phyloP scores from a whole-genome alignment of 768 basidiomycete species.

The Boletus edulis region DNA sequence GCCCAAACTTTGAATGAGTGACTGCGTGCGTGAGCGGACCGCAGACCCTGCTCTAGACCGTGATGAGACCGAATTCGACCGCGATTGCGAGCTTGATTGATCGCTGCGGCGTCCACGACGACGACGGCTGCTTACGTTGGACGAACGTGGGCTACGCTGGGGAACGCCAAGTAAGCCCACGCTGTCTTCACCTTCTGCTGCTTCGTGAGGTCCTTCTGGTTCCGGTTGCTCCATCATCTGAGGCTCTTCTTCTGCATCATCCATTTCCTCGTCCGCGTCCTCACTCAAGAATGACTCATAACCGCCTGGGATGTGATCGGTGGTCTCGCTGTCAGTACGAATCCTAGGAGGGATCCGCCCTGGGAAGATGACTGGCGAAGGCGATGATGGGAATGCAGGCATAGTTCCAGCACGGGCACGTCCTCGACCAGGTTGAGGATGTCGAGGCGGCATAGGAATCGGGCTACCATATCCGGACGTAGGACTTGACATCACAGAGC shows the following conservation, averaged over 20 bases:
- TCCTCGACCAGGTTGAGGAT: slow-evolving; percentile 39
- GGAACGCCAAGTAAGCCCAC: slow-evolving; percentile 53
- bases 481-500: slow-evolving; percentile 38
- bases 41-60: slow-evolving; percentile 47
- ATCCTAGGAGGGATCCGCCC: slow-evolving; percentile 24
- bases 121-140: slow-evolving; percentile 35
- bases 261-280: slow-evolving; percentile 33
- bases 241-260: slow-evolving; percentile 32
- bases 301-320: slow-evolving; percentile 24
- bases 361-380: slow-evolving; percentile 34
- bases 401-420: slow-evolving; percentile 40
- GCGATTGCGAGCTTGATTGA: slow-evolving; percentile 35
- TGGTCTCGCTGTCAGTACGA: slow-evolving; percentile 29
- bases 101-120: slow-evolving; percentile 34
- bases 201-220: slow-evolving; percentile 55
- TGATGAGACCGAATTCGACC: slow-evolving; percentile 30
- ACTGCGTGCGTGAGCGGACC: slow-evolving; percentile 64
- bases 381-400: slow-evolving; percentile 35
- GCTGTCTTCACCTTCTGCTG: slow-evolving; percentile 60
- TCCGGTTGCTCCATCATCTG: slow-evolving; percentile 43
- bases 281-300: slow-evolving; percentile 34
- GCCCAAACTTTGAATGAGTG: slow-evolving; percentile 61
- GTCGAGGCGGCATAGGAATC: slow-evolving; percentile 51
- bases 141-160: slow-evolving; percentile 50
- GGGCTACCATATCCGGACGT: slow-evolving; percentile 32